These are phyloP conservation scores for Barbatosphaeria neglecta DNA, from an alignment of 495 filamentous ascomycete genomes.

Conservation along the genomic window DNA sequence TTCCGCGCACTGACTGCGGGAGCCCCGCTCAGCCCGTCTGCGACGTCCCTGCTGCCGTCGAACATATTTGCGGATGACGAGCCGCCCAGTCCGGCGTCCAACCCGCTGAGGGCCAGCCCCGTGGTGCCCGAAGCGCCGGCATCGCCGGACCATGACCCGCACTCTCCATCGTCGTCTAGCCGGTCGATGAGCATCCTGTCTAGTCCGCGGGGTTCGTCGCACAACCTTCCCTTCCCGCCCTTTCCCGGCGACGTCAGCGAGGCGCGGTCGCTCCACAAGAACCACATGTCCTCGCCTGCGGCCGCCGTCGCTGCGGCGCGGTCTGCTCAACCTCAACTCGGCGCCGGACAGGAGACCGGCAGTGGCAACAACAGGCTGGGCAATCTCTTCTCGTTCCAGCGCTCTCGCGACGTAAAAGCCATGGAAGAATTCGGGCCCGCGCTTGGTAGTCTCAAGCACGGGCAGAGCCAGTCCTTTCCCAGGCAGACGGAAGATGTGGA, in stretches of 20 bases:
- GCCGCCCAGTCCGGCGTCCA: constrained; percentile 38
- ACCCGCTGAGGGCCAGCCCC: constrained; percentile 17
- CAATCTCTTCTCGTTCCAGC: constrained; percentile 52
- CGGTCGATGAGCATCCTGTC: constrained; percentile 53
- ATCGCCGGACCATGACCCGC: constrained; percentile 40
- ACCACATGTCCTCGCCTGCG: constrained; percentile 6
- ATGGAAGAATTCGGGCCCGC: constrained; percentile 55
- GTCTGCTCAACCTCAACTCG: constrained; percentile 3
- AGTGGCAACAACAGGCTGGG: constrained; percentile 21
- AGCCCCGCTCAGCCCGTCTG: constrained; percentile 71
- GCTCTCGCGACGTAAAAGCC: constrained; percentile 56
- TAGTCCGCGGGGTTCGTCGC: constrained; percentile 52
- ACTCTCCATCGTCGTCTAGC: constrained; percentile 61
- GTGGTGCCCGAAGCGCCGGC: constrained; percentile 19
- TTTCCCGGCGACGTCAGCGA: constrained; percentile 28
- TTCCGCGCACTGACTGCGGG: constrained; percentile 39
- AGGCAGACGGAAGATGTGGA: constrained; percentile 38
- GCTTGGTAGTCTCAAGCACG: constrained; percentile 60
- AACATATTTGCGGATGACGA: constrained; percentile 71
- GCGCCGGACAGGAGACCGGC: too few species aligned
- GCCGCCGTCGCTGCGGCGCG: constrained; percentile 1
- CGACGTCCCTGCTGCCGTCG: constrained; percentile 64
- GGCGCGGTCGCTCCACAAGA: constrained; percentile 18
- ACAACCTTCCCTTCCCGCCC: constrained; percentile 41
- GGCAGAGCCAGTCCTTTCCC: constrained; percentile 76